Base-by-base conservation (phyloP, 257 asterid genomes). In the Capsicum chinense region DNA sequence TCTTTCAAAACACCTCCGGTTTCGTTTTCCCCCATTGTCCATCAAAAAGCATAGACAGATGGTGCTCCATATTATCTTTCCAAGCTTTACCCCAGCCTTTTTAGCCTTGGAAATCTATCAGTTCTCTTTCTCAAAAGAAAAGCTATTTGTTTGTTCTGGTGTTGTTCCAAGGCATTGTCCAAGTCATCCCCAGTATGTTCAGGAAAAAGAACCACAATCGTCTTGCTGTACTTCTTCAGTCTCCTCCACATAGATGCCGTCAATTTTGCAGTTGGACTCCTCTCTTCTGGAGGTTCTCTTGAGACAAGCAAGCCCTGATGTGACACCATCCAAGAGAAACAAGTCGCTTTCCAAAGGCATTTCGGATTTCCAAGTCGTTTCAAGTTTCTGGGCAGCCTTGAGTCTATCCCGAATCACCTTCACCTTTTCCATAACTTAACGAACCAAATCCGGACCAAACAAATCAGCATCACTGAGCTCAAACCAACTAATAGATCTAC, bases 51-150 rank as follows among this genome's bases (percentile, higher is more conserved):
- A 47, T 73, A 48, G 17, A 73, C 17, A 9, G 35, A 48, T 73
- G 80, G 80, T 48, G 80, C 19, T 73, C 10, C 79, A 47, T 73
- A 73, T 73, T 73, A 47, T 47, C 80, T 73, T 73, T 73, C n/a
- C 58, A 12, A 52, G 16, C 58, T 47, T 47, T 47, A 47, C 59
- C 33, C 80, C 19, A 13, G 48, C 35, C 44, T 19, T 47, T 71
- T 47, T 19, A n/a, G 80, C n/a, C 58, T 19, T 42, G 15, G 19
- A 39, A 73, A 19, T 73, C 59, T 19, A 19, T 48, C 80, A 48
- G 59, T 73, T 73, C 60, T 50, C 35, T 47, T 35, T 35, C 48
- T 66, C 74, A 66, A 35, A 66, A 66, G 48, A 66, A 66, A 66
- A 66, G 74, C 74, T 13, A 66, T 13, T 19, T 39, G 44, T 35